Evolutionary conservation across 108 stramenopile species (phyloP).

Genomic region (Fragilaria radians): DNA sequence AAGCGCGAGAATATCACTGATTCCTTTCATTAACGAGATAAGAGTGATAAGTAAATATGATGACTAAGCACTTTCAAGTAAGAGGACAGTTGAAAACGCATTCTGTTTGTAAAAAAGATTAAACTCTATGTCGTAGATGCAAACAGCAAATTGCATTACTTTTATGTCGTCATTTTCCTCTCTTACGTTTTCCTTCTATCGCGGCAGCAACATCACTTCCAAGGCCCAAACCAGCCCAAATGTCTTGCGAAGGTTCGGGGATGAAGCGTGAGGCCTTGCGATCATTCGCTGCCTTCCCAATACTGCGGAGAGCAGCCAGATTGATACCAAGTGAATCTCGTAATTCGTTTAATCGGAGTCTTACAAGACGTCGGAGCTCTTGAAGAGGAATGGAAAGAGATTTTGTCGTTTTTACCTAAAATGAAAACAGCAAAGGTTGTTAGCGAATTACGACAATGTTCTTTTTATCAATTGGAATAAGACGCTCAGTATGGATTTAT

Average conservation of each 20-base stretch:
- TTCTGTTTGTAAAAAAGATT: too few relatives aligned
- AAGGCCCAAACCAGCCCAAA: slow-evolving; percentile 65
- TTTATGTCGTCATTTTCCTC: not conserved
- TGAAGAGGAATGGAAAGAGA: slow-evolving; percentile 55
- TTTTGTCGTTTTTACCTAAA: slow-evolving; percentile 48
- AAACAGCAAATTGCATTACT: not conserved
- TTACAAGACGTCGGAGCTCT: slow-evolving; percentile 54
- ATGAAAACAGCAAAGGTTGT: slow-evolving; percentile 5
- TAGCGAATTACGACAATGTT: too few relatives aligned
- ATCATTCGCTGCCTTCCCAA: slow-evolving; percentile 39
- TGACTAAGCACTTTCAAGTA: too few relatives aligned
- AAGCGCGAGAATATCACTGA: too few relatives aligned
- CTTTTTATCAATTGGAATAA: not conserved
- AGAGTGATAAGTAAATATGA: too few relatives aligned
- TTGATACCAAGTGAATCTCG: slow-evolving; percentile 77
- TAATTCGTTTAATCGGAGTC: slow-evolving; percentile 45
- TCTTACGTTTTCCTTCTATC: slow-evolving; percentile 17
- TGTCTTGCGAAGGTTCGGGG: slow-evolving; percentile 26
- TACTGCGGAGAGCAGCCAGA: slow-evolving; percentile 55
- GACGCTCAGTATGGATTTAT: slow-evolving; percentile 36
- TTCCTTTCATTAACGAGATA: too few relatives aligned
- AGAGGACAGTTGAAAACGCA: too few relatives aligned
- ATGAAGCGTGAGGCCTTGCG: slow-evolving; percentile 20
- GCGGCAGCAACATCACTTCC: slow-evolving; percentile 43
- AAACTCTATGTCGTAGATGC: too few relatives aligned